phyloP scores from a whole-genome alignment of 805 yeast genomes.

The Zygotorulaspora danielsina region DNA sequence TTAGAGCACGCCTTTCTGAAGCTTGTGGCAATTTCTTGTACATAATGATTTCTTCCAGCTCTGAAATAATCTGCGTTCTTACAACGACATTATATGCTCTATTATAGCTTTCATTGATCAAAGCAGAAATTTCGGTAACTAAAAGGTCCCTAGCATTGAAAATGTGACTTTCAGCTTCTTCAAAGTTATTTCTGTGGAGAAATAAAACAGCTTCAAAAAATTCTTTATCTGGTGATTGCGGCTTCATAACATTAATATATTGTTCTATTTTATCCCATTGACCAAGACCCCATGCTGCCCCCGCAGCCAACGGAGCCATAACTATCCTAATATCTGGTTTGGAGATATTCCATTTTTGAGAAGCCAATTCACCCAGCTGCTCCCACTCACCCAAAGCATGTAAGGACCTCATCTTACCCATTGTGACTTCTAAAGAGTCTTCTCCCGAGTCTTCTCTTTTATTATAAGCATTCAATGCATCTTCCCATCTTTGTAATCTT shows the following conservation, averaged over 20 bases:
- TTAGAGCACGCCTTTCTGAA: slow-evolving; percentile 69
- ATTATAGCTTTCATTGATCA: slow-evolving; percentile 92
- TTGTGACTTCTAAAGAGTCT: slow-evolving; percentile 77
- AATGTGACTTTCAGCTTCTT: slow-evolving; percentile 74
- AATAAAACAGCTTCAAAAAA: slow-evolving; percentile 89
- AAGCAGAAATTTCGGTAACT: slow-evolving; percentile 89
- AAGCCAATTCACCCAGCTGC: slow-evolving; percentile 76
- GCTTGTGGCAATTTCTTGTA: slow-evolving; percentile 82
- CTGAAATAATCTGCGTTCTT: slow-evolving; percentile 95
- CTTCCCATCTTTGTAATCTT: slow-evolving; percentile 96
- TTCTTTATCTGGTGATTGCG: slow-evolving; percentile 90
- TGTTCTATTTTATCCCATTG: slow-evolving; percentile 96
- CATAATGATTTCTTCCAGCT: slow-evolving; percentile 87
- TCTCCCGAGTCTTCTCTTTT: slow-evolving; percentile 56
- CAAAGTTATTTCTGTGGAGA: slow-evolving; percentile 81
- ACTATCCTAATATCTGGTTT: slow-evolving; percentile 69
- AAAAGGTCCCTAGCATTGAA: slow-evolving; percentile 80
- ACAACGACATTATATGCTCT: slow-evolving; percentile 97
- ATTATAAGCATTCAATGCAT: slow-evolving; percentile 86
- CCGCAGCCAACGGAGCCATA: slow-evolving; percentile 97
- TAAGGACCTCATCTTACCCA: slow-evolving; percentile 97
- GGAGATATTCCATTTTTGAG: slow-evolving; percentile 75
- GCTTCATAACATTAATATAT: slow-evolving; percentile 83
- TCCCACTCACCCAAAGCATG: slow-evolving; percentile 99
- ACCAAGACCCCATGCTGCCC: slow-evolving; percentile 97